Conservation (phyloP, 2,329 filamentous ascomycete genomes). For the Polychaeton citri region DNA sequence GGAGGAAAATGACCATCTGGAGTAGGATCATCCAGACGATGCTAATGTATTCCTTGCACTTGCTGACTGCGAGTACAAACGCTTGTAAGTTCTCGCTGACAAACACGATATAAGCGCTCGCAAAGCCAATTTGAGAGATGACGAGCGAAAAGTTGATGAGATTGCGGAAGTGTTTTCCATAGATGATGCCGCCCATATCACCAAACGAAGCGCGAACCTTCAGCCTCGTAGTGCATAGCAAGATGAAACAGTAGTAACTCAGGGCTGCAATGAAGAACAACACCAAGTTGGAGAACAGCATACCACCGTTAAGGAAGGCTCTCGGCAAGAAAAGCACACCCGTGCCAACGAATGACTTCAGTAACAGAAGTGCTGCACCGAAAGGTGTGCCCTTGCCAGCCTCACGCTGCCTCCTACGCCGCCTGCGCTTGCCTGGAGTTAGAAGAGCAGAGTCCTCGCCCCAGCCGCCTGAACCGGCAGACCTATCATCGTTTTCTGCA, state of each 20-base stretch:
- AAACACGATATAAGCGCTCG: constrained; percentile 92
- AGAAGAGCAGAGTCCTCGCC: constrained; percentile 80
- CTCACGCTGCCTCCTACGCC: constrained; percentile 62
- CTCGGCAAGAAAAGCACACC: constrained; percentile 86
- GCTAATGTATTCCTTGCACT: constrained; percentile 74
- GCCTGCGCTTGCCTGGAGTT: constrained; percentile 52
- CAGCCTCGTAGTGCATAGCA: constrained; percentile 75
- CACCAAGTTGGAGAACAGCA: constrained; percentile 90
- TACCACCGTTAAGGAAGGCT: constrained; percentile 89
- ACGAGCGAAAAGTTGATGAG: constrained; percentile 87
- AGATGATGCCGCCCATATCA: constrained; percentile 86
- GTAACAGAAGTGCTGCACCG: constrained; percentile 68
- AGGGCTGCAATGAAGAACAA: constrained; percentile 73
- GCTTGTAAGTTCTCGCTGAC: constrained; percentile 92
- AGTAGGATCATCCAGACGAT: constrained; percentile 85
- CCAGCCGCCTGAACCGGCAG: constrained; percentile 41
- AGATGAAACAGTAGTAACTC: constrained; percentile 95
- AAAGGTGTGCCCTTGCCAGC: constrained; percentile 66
- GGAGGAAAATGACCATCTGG: constrained; percentile 90
- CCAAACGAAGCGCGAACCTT: constrained; percentile 90
- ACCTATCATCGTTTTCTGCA: constrained; percentile 41
- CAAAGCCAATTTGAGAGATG: constrained; percentile 88
- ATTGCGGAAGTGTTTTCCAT: constrained; percentile 77
- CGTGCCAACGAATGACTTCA: constrained; percentile 97
- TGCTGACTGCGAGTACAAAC: constrained; percentile 79